Base-by-base conservation (phyloP, 257 asterid genomes). In the Penstemon davidsonii region DNA sequence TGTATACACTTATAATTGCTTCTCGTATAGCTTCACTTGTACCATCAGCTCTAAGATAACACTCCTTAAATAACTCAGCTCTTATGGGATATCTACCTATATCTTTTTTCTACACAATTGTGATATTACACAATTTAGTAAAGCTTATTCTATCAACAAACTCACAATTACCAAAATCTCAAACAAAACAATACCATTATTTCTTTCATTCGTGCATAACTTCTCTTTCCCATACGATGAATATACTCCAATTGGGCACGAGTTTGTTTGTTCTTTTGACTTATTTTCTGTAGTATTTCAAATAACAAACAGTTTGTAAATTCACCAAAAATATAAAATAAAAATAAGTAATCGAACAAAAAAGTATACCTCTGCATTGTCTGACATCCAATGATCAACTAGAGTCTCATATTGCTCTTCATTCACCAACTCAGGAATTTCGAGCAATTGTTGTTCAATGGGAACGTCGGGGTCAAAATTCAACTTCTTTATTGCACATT, bases 1-100 rank as follows among this genome's bases (percentile, higher is more conserved):
- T 47, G 5, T 47, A 47, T 10, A 2, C 4, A 9, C 44, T 11
- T 41, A 41, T 37, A 41, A 33, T 18, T 39, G 41, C 13, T 13
- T 60, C 51, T 3, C 46, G 45, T 7, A 33, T 33, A 12, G 4
- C 46, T 8, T n/a, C 46, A 60, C 65, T 60, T 13, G 9, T 8
- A 33, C 62, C 15, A 19, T 55, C 1, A 18, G 33, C 41, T 55
- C 9, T 56, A 38, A 33, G 41, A 4, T 56, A 56, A 33, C 62
- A 56, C 39, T 55, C 36, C 36, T 33, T 41, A 33, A 18, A 56
- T 3, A 56, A 18, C 36, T 56, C 61, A 55, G 60, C 60, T 33
- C 60, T 55, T 5, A 8, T 55, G 6, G 60, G 60, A 55, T 55
- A 55, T 33, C 60, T 55, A 11, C 60, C 60, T 4, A 55, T 11